A percentile compares a stretch with the other conserved stretches of the same genome.
Evolutionary conservation across 2,329 filamentous ascomycete genomes (phyloP).

Genomic region (Podosphaera aphanis): DNA sequence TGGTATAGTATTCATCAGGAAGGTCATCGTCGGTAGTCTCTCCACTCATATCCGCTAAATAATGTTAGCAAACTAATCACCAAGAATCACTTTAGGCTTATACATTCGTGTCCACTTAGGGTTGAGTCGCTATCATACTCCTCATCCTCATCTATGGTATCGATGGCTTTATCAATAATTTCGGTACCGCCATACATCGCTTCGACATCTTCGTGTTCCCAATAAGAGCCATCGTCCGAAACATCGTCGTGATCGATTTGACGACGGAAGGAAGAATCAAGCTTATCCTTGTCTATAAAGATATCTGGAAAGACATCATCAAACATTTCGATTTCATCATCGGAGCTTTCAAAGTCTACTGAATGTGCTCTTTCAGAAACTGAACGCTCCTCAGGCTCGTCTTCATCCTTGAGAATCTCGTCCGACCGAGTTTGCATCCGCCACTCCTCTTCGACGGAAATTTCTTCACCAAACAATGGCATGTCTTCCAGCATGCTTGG

Average conservation of each 20-base stretch:
- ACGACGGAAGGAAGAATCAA: slow-evolving; percentile 48
- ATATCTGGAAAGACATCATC: slow-evolving; percentile 53
- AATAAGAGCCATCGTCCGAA: slow-evolving; percentile 9
- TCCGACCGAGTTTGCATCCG: not conserved
- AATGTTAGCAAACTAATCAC: slow-evolving; percentile 20
- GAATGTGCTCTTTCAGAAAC: not conserved
- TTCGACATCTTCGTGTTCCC: slow-evolving; percentile 3
- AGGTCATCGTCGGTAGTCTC: slow-evolving; percentile 36
- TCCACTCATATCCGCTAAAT: slow-evolving; percentile 28
- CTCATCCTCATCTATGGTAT: slow-evolving; percentile 1
- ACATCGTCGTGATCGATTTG: slow-evolving; percentile 47
- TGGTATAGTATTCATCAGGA: slow-evolving; percentile 16
- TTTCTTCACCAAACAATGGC: slow-evolving; percentile 17
- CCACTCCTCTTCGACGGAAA: slow-evolving; percentile 1
- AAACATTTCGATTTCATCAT: slow-evolving; percentile 35
- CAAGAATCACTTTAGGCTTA: slow-evolving; percentile 14
- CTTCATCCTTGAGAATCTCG: slow-evolving; percentile 2
- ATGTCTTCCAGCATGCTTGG: slow-evolving; percentile 4
- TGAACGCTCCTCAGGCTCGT: not conserved
- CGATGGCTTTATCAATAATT: slow-evolving; percentile 2
- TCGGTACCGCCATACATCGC: not conserved
- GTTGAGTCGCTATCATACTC: slow-evolving; percentile 13
- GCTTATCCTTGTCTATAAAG: slow-evolving; percentile 49
- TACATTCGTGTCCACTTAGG: slow-evolving; percentile 35
- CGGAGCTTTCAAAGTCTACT: slow-evolving; percentile 55